A percentile compares a stretch with the other conserved stretches of the same genome.
These are phyloP conservation scores for Hsuehochloa calcarea DNA, from an alignment of 176 grass and related monocot species.

Conservation along the genomic window DNA sequence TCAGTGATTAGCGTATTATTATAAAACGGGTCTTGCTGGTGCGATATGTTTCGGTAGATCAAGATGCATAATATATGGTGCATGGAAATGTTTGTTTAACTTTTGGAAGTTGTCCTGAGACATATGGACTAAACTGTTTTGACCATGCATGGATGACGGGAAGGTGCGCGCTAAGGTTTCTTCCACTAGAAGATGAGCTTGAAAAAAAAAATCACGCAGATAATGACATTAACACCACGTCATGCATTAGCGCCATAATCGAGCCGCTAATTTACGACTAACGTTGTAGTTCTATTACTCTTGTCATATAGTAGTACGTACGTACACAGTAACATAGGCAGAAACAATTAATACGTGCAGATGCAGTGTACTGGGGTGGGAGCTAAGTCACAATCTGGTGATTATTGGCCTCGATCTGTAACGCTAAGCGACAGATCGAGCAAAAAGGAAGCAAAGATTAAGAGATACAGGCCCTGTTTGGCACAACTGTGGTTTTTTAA, in stretches of 20 bases:
- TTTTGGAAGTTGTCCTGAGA: background rate
- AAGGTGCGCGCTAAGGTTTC: background rate
- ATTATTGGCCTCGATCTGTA: no score
- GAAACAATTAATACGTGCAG: no score
- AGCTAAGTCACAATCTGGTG: no score
- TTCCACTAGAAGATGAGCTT: background rate
- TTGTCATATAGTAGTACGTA: no score
- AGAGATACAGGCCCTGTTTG: no score
- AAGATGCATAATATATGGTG: background rate
- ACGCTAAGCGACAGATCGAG: no score
- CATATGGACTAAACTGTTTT: background rate
- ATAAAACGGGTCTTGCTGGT: background rate
- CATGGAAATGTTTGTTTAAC: conserved; percentile 12
- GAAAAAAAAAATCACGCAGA: background rate
- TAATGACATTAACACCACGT: background rate
- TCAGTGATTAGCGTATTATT: background rate
- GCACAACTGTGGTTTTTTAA: no score
- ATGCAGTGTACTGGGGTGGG: no score
- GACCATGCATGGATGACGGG: background rate
- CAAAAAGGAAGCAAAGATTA: no score
- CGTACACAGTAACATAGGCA: no score
- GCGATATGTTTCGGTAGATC: background rate
- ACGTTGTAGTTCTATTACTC: no score
- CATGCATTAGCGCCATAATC: background rate
- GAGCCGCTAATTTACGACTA: background rate